Percentiles rank a stretch among this genome's conserved stretches.
phyloP scores from a whole-genome alignment of 2,329 filamentous ascomycete genomes.

The Epichloe brachyelytri region DNA sequence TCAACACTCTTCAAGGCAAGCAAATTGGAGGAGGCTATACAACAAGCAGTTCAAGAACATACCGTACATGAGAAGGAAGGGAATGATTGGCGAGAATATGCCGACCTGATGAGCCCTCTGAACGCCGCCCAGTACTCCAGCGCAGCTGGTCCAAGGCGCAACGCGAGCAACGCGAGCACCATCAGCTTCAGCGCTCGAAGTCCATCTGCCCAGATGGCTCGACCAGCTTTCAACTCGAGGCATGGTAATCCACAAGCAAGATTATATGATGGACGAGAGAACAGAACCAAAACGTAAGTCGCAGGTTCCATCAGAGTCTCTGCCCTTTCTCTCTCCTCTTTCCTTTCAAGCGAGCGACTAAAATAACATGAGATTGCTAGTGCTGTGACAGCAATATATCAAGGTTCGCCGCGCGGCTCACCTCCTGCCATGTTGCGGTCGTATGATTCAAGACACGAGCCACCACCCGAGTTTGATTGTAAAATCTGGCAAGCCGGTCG shows the following conservation, averaged over 20 bases:
- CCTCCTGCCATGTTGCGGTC: conserved; percentile 69
- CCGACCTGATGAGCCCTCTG: conserved; percentile 27
- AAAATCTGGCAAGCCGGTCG: conserved; percentile 95
- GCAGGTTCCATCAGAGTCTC: no score
- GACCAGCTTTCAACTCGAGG: conserved; percentile 40
- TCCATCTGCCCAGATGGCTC: conserved; percentile 39
- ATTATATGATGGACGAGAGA: conserved; percentile 78
- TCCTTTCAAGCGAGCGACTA: background rate
- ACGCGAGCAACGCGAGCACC: conserved; percentile 67
- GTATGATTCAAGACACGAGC: conserved; percentile 89
- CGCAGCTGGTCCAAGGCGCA: conserved; percentile 40
- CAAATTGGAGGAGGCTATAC: conserved; percentile 86
- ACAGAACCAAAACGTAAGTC: conserved; percentile 78
- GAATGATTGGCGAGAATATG: conserved; percentile 48
- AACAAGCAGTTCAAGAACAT: conserved; percentile 74
- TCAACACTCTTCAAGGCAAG: conserved; percentile 95
- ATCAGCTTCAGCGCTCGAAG: conserved; percentile 66
- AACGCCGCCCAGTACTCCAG: conserved; percentile 28
- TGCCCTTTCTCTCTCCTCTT: background rate
- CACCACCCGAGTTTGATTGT: conserved; percentile 81
- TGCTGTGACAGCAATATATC: conserved; percentile 82
- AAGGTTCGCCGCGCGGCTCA: conserved; percentile 58
- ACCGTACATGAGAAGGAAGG: conserved; percentile 71
- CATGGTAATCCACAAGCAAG: conserved; percentile 75
- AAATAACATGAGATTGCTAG: conserved; percentile 30